These are phyloP conservation scores for Ophidiomyces ophidiicola DNA, from an alignment of 2,329 filamentous ascomycete species.

Conservation along the genomic window DNA sequence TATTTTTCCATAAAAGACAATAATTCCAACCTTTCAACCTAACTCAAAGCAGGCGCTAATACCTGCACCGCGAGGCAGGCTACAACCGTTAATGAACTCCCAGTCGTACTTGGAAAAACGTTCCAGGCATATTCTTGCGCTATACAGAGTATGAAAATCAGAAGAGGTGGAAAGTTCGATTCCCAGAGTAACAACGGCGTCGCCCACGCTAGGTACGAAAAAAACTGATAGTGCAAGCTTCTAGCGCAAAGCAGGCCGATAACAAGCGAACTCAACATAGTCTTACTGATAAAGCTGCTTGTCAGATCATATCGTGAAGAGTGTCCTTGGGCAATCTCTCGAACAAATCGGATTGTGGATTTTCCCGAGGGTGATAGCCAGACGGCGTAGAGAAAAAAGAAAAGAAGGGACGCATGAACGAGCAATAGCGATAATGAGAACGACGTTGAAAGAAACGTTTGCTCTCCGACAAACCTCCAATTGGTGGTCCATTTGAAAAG, in stretches of 20 bases:
- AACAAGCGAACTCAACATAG: slow-evolving; percentile 61
- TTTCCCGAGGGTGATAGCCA: slow-evolving; percentile 62
- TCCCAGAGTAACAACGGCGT: slow-evolving; percentile 80
- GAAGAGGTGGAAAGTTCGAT: slow-evolving; percentile 53
- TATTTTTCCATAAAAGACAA: background rate
- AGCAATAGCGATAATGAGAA: slow-evolving; percentile 59
- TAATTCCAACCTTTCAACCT: background rate
- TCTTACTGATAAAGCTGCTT: slow-evolving; percentile 61
- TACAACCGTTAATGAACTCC: slow-evolving; percentile 57
- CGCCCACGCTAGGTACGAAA: slow-evolving; percentile 79
- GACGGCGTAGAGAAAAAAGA: slow-evolving; percentile 51
- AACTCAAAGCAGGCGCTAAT: slow-evolving; percentile 44
- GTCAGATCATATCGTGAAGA: slow-evolving; percentile 49
- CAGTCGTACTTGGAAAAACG: slow-evolving; percentile 66
- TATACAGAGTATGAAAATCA: slow-evolving; percentile 59
- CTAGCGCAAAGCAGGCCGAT: slow-evolving; percentile 77
- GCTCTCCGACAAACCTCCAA: slow-evolving; percentile 88
- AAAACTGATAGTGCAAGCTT: slow-evolving; percentile 91
- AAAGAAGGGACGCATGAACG: slow-evolving; percentile 53
- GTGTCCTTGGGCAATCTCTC: slow-evolving; percentile 41
- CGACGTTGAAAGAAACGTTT: slow-evolving; percentile 56
- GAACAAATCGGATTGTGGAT: slow-evolving; percentile 44
- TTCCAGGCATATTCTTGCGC: slow-evolving; percentile 92
- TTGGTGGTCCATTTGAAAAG: slow-evolving; percentile 98
- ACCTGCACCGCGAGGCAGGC: slow-evolving; percentile 56